Conservation (phyloP, 1,284 basidiomycete species). For the Ganoderma lucidum region DNA sequence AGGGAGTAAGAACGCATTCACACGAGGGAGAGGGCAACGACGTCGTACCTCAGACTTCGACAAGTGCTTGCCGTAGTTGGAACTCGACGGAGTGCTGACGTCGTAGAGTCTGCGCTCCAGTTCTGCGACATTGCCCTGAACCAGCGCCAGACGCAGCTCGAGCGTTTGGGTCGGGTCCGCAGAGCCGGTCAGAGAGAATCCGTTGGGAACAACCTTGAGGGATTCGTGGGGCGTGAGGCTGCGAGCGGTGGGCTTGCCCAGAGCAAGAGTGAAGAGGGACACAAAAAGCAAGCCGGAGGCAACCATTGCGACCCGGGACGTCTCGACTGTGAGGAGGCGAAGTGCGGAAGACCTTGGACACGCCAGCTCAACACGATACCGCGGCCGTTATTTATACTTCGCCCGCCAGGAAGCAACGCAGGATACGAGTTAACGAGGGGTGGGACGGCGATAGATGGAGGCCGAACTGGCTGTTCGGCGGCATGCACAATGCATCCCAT, state of each 20-base stretch:
- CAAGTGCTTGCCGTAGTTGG: constrained; percentile 44
- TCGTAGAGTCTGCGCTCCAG: constrained; percentile 46
- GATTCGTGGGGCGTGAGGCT: constrained; percentile 35
- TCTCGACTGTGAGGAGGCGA: neutral
- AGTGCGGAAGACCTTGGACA: constrained; percentile 1
- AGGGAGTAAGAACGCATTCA: neutral
- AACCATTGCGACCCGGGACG: constrained; percentile 10
- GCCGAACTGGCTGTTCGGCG: too few relatives aligned
- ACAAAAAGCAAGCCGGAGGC: too few relatives aligned
- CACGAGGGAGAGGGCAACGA: neutral
- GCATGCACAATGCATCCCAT: too few relatives aligned
- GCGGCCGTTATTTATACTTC: constrained; percentile 9
- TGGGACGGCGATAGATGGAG: too few relatives aligned
- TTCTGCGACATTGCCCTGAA: constrained; percentile 44
- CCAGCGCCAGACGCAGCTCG: constrained; percentile 45
- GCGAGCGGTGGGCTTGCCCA: too few relatives aligned
- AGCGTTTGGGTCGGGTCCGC: constrained; percentile 39
- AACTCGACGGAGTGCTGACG: constrained; percentile 45
- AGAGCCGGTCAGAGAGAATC: constrained; percentile 40
- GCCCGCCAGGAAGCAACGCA: too few relatives aligned
- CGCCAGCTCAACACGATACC: neutral
- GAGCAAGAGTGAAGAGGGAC: too few relatives aligned
- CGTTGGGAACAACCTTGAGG: constrained; percentile 37
- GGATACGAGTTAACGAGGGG: too few relatives aligned
- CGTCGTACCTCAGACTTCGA: constrained; percentile 45